Percentiles rank a stretch among this genome's conserved stretches.
Evolutionary conservation across 306 rosid species (phyloP).

Genomic region (Pachyrhizus erosus): DNA sequence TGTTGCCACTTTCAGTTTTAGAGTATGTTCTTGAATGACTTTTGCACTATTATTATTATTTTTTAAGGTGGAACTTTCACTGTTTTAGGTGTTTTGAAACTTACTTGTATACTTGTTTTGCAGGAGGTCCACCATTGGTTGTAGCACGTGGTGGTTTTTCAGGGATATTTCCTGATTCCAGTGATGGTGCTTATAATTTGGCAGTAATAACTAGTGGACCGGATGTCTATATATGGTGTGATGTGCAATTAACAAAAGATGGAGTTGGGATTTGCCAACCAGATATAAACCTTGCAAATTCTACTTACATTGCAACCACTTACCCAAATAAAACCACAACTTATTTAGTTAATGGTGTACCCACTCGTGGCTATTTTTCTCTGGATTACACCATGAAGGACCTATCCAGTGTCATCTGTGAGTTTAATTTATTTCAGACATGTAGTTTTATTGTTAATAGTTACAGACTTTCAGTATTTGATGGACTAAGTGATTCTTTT

Average conservation of each 20-base stretch:
- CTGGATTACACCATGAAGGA: constrained; percentile 45
- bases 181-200: constrained; percentile 48
- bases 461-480: constrained; percentile 31
- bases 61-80: too few species aligned
- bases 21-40: background rate
- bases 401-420: constrained; percentile 3
- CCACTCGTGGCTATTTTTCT: constrained; percentile 47
- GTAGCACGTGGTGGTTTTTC: constrained; percentile 92
- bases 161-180: constrained; percentile 85
- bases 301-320: background rate
- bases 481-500: constrained; percentile 26
- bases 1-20: background rate
- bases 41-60: background rate
- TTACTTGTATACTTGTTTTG: constrained; percentile 34
- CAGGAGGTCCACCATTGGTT: constrained; percentile 74
- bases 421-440: constrained; percentile 25
- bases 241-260: constrained; percentile 89
- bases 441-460: background rate
- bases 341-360: constrained; percentile 46
- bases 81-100: constrained; percentile 24
- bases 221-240: constrained; percentile 68
- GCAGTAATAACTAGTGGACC: constrained; percentile 37
- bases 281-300: constrained; percentile 57
- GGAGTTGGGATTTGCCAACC: constrained; percentile 74
- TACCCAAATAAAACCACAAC: constrained; percentile 22